phyloP scores from a whole-genome alignment of 2,329 filamentous ascomycete species.

The Colletotrichum simmondsii region DNA sequence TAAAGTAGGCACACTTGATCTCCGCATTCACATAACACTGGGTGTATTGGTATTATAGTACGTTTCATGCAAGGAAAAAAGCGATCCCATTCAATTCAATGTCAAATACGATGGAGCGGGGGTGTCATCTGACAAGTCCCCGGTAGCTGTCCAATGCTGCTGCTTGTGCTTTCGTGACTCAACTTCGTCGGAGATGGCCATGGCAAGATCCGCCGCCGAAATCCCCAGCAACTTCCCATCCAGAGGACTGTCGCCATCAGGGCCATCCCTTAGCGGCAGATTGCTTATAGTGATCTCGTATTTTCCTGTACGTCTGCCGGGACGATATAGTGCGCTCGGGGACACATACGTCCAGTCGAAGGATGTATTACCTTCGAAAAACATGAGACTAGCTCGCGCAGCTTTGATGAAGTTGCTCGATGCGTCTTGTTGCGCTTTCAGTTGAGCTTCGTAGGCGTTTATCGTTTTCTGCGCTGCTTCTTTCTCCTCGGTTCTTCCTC shows the following conservation, averaged over 20 bases:
- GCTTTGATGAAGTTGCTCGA: constrained; percentile 1
- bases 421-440: not conserved
- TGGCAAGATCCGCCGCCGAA: not conserved
- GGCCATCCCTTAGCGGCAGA: not conserved
- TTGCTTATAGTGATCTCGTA: too few relatives aligned
- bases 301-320: not conserved
- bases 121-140: too few relatives aligned
- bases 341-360: constrained; percentile 6
- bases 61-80: too few relatives aligned
- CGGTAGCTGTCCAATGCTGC: not conserved
- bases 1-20: too few relatives aligned
- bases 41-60: too few relatives aligned
- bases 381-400: not conserved
- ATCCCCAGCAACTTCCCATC: not conserved
- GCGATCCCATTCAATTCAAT: too few relatives aligned
- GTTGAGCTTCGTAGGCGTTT: not conserved
- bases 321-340: not conserved
- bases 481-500: too few relatives aligned
- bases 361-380: constrained; percentile 1
- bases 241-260: not conserved
- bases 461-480: not conserved
- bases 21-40: too few relatives aligned
- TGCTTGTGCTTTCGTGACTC: not conserved
- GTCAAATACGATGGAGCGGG: too few relatives aligned
- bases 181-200: not conserved